Conservation (phyloP, 805 yeast species). For the Diddensiella santjacobensis region DNA sequence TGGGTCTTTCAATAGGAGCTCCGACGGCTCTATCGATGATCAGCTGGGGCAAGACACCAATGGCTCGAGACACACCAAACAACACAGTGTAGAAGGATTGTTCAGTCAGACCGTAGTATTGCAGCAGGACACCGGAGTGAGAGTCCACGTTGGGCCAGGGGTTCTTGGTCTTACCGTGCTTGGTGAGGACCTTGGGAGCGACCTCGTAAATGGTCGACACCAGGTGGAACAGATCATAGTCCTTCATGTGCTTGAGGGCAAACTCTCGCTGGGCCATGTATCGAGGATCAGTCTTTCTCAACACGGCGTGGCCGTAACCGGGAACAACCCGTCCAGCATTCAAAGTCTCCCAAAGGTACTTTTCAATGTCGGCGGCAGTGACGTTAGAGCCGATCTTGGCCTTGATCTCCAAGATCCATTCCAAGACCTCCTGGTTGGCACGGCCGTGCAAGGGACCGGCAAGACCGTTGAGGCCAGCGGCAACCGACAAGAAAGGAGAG, state of each 20-base stretch:
- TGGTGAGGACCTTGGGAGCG: slow-evolving; percentile 74
- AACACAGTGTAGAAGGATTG: slow-evolving; percentile 80
- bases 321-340: slow-evolving; percentile 77
- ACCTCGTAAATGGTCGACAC: slow-evolving; percentile 75
- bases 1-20: slow-evolving; percentile 82
- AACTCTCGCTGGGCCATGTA: slow-evolving; percentile 83
- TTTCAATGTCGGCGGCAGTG: slow-evolving; percentile 52
- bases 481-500: slow-evolving; percentile 68
- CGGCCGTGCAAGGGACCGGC: slow-evolving; percentile 87
- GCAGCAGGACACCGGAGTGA: slow-evolving; percentile 79
- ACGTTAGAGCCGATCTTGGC: slow-evolving; percentile 30
- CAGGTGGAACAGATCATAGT: slow-evolving; percentile 72
- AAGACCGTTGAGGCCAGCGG: slow-evolving; percentile 77
- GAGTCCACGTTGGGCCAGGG: slow-evolving; percentile 93
- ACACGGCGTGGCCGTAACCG: slow-evolving; percentile 86
- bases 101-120: slow-evolving; percentile 81
- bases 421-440: slow-evolving; percentile 81
- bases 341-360: slow-evolving; percentile 66
- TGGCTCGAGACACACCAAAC: slow-evolving; percentile 83
- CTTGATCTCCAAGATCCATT: slow-evolving; percentile 65
- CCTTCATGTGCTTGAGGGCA: slow-evolving; percentile 58
- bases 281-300: slow-evolving; percentile 82
- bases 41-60: slow-evolving; percentile 82
- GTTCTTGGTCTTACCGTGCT: slow-evolving; percentile 88
- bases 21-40: slow-evolving; percentile 83